Evolutionary conservation across 805 yeast species (phyloP), one percentile per base, ranked within the genome.

Genomic region (Priceomyces melissophilus): DNA sequence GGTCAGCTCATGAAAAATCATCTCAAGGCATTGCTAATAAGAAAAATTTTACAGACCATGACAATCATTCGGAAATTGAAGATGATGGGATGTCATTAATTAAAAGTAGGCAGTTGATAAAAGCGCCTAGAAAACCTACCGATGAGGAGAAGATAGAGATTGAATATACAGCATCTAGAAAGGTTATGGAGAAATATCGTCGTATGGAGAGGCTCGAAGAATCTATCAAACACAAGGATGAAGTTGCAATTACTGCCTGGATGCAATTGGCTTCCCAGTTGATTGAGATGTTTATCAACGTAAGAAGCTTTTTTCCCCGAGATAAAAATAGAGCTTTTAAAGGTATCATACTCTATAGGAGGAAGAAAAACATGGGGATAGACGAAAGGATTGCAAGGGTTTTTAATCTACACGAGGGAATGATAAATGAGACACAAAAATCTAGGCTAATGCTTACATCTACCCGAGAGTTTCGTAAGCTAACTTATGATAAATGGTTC

Each of bases 401-500:
- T 40, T 76, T 81, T 8, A 73, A 80, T 48, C 65, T 87, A 35
- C 78, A 81, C 45, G 84, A 82, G 49, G 90, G 69, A 56, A 69
- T 67, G 46, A 53, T 55, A n/a, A 54, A 50, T 12, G 60, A 55
- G 13, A 65, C 58, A 27, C 50, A 49, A 30, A 46, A 50, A 25
- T 43, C 65, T 1, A 40, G 69, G 31, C 60, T 55, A 41, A 63
- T 63, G 47, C 53, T 61, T 51, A 75, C 81, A 0, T 75, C 86
- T 0, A 73, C 73, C 10, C 68, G 70, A 1, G 82, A 76, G 51
- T 86, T 84, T 54, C 71, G 96, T 42, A 96, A 96, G 0, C 63
- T 89, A 14, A 65, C 72, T 3, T 86, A 86, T 58, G 85, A 84
- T 30, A 75, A 75, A 29, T 93, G 99, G 99, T 88, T 88, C 59